These are phyloP conservation scores for Prunus yedoensis DNA, from an alignment of 331 rosid genomes.

Conservation along the genomic window DNA sequence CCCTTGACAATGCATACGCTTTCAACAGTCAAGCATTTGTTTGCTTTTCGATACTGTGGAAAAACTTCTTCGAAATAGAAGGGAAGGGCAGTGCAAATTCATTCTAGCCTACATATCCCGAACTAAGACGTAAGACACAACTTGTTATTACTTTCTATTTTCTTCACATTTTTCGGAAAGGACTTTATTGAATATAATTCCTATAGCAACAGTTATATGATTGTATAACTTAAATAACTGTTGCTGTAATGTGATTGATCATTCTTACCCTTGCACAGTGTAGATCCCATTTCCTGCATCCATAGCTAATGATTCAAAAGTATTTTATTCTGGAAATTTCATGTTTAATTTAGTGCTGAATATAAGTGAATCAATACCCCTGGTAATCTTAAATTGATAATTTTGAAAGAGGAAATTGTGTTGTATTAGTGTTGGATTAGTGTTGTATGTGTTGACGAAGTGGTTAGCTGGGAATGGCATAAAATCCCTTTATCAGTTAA, in stretches of 20 bases:
- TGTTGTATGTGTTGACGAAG: not conserved
- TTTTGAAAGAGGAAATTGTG: not conserved
- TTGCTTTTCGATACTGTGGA: slow-evolving; percentile 68
- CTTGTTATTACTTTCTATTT: slow-evolving; percentile 7
- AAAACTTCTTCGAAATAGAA: slow-evolving; percentile 59
- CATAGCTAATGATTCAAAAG: not conserved
- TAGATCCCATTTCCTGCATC: not conserved
- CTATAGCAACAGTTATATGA: not conserved
- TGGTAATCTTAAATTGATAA: not conserved
- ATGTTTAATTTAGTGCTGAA: not conserved
- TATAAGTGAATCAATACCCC: not conserved
- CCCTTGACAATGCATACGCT: slow-evolving; percentile 78
- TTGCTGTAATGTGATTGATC: not conserved
- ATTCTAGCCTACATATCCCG: slow-evolving; percentile 90
- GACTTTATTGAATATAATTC: not conserved
- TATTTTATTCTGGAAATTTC: not conserved
- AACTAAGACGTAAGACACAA: slow-evolving; percentile 56
- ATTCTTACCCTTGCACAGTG: not conserved
- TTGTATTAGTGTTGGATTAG: not conserved
- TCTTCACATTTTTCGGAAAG: not conserved
- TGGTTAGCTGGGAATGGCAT: not conserved
- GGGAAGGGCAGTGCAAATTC: slow-evolving; percentile 68
- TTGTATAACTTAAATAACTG: not conserved
- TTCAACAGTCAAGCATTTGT: slow-evolving; percentile 81
- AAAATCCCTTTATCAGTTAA: not conserved